These are phyloP conservation scores for Stygiomarasmius scandens DNA, from an alignment of 1,284 basidiomycete species.

Conservation along the genomic window DNA sequence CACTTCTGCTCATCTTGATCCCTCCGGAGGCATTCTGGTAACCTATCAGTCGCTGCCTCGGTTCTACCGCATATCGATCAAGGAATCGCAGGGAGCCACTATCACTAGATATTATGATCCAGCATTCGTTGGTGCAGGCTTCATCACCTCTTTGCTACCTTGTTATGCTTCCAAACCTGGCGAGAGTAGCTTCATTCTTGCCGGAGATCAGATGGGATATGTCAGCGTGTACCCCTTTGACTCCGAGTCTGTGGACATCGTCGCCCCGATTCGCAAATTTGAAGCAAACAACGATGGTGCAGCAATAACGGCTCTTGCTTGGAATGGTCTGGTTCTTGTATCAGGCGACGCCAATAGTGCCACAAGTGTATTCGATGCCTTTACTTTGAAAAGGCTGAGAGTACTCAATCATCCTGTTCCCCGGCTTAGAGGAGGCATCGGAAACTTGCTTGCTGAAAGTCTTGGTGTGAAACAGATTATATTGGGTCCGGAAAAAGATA, in stretches of 20 bases:
- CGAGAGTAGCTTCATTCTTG: constrained; percentile 53
- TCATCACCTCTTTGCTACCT: constrained; percentile 48
- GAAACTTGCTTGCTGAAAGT: constrained; percentile 30
- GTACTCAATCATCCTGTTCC: constrained; percentile 53
- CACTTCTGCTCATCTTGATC: constrained; percentile 27
- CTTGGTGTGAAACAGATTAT: constrained; percentile 65
- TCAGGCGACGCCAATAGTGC: constrained; percentile 69
- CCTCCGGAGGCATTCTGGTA: constrained; percentile 2
- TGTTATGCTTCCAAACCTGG: constrained; percentile 37
- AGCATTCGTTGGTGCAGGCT: constrained; percentile 55
- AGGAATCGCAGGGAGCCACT: constrained; percentile 28
- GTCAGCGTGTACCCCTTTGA: constrained; percentile 51
- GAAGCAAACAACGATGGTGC: constrained; percentile 62
- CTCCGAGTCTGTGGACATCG: constrained; percentile 1
- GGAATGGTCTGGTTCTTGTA: constrained; percentile 58
- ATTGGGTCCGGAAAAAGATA: constrained; percentile 57
- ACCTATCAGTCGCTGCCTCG: constrained; percentile 9
- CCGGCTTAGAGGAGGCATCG: constrained; percentile 30
- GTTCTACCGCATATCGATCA: constrained; percentile 9
- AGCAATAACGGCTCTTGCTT: constrained; percentile 61
- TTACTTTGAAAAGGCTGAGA: constrained; percentile 60
- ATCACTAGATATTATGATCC: constrained; percentile 33
- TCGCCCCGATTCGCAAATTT: constrained; percentile 48
- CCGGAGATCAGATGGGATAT: constrained; percentile 61
- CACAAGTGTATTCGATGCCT: constrained; percentile 66